Percentiles rank a stretch among this genome's conserved stretches.
Evolutionary conservation across 2,329 filamentous ascomycete genomes (phyloP).

Genomic region (Neofusicoccum umdonicola): DNA sequence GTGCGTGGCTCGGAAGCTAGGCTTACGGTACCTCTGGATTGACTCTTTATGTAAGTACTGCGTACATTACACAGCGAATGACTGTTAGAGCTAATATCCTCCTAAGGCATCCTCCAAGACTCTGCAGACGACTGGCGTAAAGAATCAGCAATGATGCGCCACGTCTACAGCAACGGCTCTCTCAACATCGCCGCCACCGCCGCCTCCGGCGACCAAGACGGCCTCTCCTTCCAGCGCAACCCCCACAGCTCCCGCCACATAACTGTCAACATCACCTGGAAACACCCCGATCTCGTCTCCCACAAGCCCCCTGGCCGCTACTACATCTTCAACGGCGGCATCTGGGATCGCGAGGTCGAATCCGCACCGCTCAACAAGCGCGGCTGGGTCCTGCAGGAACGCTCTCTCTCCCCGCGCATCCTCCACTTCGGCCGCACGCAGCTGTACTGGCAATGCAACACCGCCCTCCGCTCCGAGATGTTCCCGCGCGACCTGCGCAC

Average conservation of each 20-base stretch:
- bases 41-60: neutral
- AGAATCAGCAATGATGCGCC: conserved; percentile 16
- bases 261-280: neutral
- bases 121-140: conserved; percentile 17
- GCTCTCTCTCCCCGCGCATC: conserved; percentile 20
- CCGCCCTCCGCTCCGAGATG: too few relatives aligned
- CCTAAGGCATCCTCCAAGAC: conserved; percentile 19
- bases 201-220: neutral
- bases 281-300: too few relatives aligned
- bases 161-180: conserved; percentile 18
- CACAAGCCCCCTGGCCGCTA: neutral
- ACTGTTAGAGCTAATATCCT: too few relatives aligned
- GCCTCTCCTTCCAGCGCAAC: neutral
- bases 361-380: conserved; percentile 20
- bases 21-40: too few relatives aligned
- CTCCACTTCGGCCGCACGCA: conserved; percentile 20
- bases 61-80: too few relatives aligned
- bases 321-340: neutral
- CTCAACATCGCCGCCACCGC: conserved; percentile 20
- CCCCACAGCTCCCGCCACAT: neutral
- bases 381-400: conserved; percentile 26
- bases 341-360: conserved; percentile 1
- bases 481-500: too few relatives aligned
- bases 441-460: conserved; percentile 21
- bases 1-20: too few relatives aligned